Evolutionary conservation across 495 filamentous ascomycete species (phyloP).

Genomic region (Cercophora newfieldiana): DNA sequence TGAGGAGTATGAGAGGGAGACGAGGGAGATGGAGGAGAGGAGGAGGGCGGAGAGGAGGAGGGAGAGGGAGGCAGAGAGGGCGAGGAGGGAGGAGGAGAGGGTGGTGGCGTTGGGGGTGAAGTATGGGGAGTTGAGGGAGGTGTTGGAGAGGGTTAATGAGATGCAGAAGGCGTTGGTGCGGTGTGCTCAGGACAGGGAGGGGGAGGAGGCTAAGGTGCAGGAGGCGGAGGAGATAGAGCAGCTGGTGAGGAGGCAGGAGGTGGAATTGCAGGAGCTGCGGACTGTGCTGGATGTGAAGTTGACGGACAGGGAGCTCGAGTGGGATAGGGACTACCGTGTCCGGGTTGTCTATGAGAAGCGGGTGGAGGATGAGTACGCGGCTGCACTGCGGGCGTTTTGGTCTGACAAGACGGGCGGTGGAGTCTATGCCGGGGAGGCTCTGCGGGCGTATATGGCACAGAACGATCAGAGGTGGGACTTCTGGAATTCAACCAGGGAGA

Average conservation of each 20-base stretch:
- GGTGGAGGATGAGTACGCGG: conserved; percentile 38
- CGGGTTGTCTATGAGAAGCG: conserved; percentile 30
- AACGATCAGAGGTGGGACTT: conserved; percentile 33
- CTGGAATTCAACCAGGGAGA: conserved; percentile 34
- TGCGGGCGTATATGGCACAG: conserved; percentile 29
- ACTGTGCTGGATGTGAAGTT: conserved; percentile 19
- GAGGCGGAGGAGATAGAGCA: conserved; percentile 10
- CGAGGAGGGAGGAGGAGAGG: conserved; percentile 32
- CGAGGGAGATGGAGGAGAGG: conserved; percentile 34
- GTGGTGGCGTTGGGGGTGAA: conserved; percentile 28
- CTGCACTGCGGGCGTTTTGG: conserved; percentile 32
- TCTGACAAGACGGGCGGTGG: conserved; percentile 25
- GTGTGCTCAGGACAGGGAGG: conserved; percentile 23
- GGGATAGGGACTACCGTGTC: conserved; percentile 28
- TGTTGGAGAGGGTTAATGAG: conserved; percentile 27
- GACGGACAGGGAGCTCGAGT: conserved; percentile 21
- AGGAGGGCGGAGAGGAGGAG: conserved; percentile 28
- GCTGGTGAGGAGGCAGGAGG: conserved; percentile 24
- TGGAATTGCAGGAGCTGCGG: conserved; percentile 26
- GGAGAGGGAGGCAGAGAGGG: conserved; percentile 26
- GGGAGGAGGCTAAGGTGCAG: not conserved
- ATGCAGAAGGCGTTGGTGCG: conserved; percentile 24
- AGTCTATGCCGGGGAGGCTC: conserved; percentile 1
- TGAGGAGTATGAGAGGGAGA: conserved; percentile 40
- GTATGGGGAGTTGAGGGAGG: conserved; percentile 29